Percentiles rank a stretch among this genome's conserved stretches.
These are phyloP conservation scores for Zygoascus tannicola DNA, from an alignment of 805 yeast genomes.

Conservation along the genomic window DNA sequence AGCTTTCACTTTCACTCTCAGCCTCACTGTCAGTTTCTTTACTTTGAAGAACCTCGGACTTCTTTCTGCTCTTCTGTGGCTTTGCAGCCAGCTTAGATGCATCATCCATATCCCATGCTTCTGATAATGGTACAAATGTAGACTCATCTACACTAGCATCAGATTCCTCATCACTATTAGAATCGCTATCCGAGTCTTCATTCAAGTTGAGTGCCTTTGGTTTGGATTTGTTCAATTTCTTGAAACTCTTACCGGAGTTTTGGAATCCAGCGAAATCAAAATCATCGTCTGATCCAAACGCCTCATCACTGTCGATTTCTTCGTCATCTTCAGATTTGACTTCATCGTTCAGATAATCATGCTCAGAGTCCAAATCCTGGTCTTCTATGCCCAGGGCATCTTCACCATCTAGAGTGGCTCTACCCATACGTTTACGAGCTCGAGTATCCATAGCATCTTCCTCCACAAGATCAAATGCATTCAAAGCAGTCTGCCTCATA, in stretches of 20 bases:
- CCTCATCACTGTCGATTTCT: constrained; percentile 76
- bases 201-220: constrained; percentile 1
- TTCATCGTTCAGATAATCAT: constrained; percentile 22
- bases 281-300: constrained; percentile 68
- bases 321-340: constrained; percentile 30
- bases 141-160: constrained; percentile 69
- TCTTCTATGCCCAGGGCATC: constrained; percentile 28
- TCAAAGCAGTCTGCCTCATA: constrained; percentile 32
- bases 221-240: constrained; percentile 17
- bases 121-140: constrained; percentile 69
- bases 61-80: background rate
- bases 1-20: constrained; percentile 14
- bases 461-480: constrained; percentile 44
- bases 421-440: constrained; percentile 14
- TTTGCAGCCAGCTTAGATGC: constrained; percentile 4
- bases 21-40: constrained; percentile 14
- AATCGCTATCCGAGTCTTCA: constrained; percentile 41
- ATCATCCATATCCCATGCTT: constrained; percentile 81
- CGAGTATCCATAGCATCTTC: constrained; percentile 28
- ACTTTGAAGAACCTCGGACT: constrained; percentile 15
- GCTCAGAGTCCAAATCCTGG: constrained; percentile 24
- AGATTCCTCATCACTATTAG: constrained; percentile 47
- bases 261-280: constrained; percentile 27
- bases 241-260: constrained; percentile 28
- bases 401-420: background rate